Base-by-base conservation (phyloP, 2,329 filamentous ascomycete genomes). In the Trichoderma polysporum region DNA sequence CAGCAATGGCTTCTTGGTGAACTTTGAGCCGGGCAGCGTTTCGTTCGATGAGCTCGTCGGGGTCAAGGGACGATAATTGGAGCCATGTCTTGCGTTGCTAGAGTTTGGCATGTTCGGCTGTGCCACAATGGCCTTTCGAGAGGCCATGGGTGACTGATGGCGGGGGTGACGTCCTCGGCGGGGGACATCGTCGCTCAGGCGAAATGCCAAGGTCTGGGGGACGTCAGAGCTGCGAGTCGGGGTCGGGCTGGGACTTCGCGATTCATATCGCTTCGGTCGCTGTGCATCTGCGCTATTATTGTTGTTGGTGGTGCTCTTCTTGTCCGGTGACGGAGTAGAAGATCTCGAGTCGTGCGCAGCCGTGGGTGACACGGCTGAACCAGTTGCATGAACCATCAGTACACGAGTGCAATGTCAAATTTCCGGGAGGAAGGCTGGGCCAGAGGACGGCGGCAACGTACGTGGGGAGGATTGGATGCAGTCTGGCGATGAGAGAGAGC, bases 401-500 rank as follows among this genome's bases (percentile, higher is more conserved):
- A 75, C 69, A 63, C 62, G 62, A 60, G 52, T 59, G 56, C 63
- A 45, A 63, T 58, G 35, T 66, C 64, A 66, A 49, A 35, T 27
- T 52, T 52, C 41, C 47, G 22, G 53, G 53, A 39, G 27, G n/a
- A 35, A 61, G 41, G 49, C 39, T 63, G 60, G 53, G 50, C 57
- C 49, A 54, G 52, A 67, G 25, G 60, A 49, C 60, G 50, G 50
- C 61, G 57, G 54, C 47, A 66, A 89, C 88, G 77, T 88, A 90
- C 87, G 83, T 74, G 84, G 80, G 78, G 85, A 84, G 71, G 84
- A 81, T 74, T 83, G 82, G 71, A 83, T 81, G 79, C 83, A 83
- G 78, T 86, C 86, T 73, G 86, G 85, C 77, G 87, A 88, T 71
- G 88, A 89, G 70, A 85, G 80, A 70, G 86, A 87, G 73, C 84